phyloP scores from a whole-genome alignment of 2,329 filamentous ascomycete genomes.

The Plenodomus lindquistii region DNA sequence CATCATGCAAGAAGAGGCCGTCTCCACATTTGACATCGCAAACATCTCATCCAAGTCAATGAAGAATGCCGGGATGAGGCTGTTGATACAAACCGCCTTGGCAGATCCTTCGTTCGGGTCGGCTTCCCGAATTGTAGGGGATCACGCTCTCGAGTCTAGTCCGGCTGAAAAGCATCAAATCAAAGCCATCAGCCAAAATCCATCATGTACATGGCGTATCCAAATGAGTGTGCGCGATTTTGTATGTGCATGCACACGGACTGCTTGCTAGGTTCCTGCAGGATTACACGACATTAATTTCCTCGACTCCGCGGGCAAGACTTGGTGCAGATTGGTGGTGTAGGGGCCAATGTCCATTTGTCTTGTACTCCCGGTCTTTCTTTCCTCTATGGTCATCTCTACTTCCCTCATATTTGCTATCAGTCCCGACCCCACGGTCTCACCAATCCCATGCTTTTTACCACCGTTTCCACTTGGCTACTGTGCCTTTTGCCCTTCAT shows the following conservation, averaged over 20 bases:
- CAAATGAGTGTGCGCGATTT: too few species aligned
- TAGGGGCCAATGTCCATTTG: too few species aligned
- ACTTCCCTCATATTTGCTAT: background rate
- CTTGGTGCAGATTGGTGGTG: too few species aligned
- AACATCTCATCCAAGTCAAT: background rate
- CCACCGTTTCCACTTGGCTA: conserved; percentile 1
- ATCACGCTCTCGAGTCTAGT: background rate
- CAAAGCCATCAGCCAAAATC: background rate
- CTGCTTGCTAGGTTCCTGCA: too few species aligned
- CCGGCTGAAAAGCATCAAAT: background rate
- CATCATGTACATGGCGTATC: too few species aligned
- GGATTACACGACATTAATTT: too few species aligned
- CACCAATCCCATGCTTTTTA: conserved; percentile 1
- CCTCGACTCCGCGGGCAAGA: too few species aligned
- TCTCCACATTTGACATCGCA: too few species aligned
- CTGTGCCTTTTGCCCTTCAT: background rate
- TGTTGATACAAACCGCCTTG: background rate
- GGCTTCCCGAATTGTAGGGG: too few species aligned
- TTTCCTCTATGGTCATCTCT: background rate
- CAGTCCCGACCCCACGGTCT: background rate
- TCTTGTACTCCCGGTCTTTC: background rate
- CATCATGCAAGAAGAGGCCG: too few species aligned
- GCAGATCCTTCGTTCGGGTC: background rate
- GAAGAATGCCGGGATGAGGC: background rate
- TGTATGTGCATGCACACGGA: too few species aligned